A percentile compares a stretch with the other conserved stretches of the same genome.
phyloP scores from a whole-genome alignment of 176 grass and related monocot genomes.

The Chrysopogon serrulatus region DNA sequence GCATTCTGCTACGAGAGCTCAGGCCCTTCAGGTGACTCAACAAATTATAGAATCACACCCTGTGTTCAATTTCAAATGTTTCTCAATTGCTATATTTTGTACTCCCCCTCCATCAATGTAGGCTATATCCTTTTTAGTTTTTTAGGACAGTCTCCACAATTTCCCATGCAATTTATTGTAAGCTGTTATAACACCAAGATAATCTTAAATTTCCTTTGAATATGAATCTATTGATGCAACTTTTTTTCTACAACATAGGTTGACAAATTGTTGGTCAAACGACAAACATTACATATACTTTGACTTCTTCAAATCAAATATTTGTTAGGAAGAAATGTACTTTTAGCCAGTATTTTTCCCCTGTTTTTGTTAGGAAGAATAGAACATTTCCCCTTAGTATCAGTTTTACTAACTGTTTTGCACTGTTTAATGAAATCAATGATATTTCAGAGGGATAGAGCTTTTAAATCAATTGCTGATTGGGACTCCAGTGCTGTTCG shows the following conservation, averaged over 20 bases:
- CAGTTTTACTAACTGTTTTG: neutral
- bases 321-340: no score
- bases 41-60: neutral
- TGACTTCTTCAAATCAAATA: neutral
- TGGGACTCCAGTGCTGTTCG: slow-evolving; percentile 76
- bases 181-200: no score
- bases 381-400: neutral
- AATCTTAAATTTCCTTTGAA: neutral
- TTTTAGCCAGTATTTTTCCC: neutral
- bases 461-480: slow-evolving; percentile 52
- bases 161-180: no score
- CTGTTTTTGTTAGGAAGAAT: neutral
- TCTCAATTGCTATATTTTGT: neutral
- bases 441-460: slow-evolving; percentile 62
- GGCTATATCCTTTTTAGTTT: neutral
- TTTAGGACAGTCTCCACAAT: neutral
- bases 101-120: neutral
- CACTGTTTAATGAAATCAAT: neutral
- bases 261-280: neutral
- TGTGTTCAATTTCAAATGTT: neutral
- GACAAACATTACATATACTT: neutral
- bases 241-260: neutral
- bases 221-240: neutral
- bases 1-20: slow-evolving; percentile 18
- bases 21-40: neutral